Conservation (phyloP, 2,329 filamentous ascomycete genomes). For the Monilinia fructicola region DNA sequence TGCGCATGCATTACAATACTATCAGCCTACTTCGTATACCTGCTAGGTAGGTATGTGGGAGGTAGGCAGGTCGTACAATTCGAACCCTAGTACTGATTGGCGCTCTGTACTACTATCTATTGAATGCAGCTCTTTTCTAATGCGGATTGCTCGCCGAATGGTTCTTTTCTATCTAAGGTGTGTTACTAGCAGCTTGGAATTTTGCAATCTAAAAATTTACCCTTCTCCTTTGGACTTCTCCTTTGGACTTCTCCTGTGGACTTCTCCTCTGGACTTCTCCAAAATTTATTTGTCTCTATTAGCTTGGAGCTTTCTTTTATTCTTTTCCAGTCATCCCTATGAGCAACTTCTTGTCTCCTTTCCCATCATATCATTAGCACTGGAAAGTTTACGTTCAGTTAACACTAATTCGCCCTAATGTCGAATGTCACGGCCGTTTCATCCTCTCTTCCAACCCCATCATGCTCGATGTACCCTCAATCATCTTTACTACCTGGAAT, state of each 20-base stretch:
- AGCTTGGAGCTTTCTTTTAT: neutral
- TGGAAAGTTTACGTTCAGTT: neutral
- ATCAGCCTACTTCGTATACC: no score
- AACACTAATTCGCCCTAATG: neutral
- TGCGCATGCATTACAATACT: no score
- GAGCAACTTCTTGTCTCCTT: neutral
- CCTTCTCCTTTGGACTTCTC: neutral
- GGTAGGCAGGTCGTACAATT: neutral
- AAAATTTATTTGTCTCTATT: neutral
- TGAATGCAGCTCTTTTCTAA: neutral
- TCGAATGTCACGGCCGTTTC: neutral
- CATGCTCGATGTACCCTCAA: neutral
- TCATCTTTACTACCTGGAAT: slow-evolving; percentile 4
- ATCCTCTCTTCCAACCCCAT: neutral
- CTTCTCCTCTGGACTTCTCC: neutral
- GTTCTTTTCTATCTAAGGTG: neutral
- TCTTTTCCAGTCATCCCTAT: neutral
- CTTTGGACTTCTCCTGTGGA: neutral
- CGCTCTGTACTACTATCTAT: neutral
- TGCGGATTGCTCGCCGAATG: neutral
- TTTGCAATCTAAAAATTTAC: neutral
- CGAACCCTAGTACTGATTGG: neutral
- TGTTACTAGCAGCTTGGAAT: neutral
- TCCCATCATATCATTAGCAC: neutral
- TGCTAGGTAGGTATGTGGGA: no score